phyloP scores from a whole-genome alignment of 768 basidiomycete genomes.

The Lactarius indigo region DNA sequence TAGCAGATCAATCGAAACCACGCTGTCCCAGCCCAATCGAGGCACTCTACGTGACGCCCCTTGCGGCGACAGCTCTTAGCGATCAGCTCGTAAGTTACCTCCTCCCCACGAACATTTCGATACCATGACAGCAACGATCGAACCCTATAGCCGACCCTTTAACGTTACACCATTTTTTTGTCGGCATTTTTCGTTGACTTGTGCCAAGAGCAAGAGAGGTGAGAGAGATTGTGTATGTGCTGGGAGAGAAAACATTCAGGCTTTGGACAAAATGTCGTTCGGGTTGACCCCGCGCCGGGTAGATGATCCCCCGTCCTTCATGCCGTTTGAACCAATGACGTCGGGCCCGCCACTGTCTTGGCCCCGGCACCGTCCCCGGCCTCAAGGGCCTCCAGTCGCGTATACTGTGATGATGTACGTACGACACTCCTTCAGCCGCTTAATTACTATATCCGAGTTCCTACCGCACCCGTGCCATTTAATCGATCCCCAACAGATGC shows the following conservation, averaged over 20 bases:
- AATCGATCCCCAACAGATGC: constrained; percentile 5
- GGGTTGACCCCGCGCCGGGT: not conserved
- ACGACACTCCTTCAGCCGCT: not conserved
- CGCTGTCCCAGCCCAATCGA: not conserved
- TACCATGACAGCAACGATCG: constrained; percentile 14
- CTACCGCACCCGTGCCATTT: not conserved
- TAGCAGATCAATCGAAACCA: not conserved
- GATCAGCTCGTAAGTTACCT: not conserved
- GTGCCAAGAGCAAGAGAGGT: not conserved
- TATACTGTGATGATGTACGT: not conserved
- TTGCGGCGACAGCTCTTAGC: not conserved
- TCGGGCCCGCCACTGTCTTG: not conserved
- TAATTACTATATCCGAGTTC: not conserved
- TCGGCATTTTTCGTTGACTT: not conserved
- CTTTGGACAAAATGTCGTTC: not conserved
- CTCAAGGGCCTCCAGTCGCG: not conserved
- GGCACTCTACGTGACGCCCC: not conserved
- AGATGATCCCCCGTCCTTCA: not conserved
- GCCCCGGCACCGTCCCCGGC: not conserved
- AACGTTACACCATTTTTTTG: constrained; percentile 1
- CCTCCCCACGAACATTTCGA: not conserved
- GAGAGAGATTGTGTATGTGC: not conserved
- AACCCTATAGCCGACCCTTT: constrained; percentile 11
- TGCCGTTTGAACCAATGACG: constrained; percentile 8
- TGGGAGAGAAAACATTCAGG: not conserved